phyloP scores from a whole-genome alignment of 257 asterid species.

The Jaltomata sinuosa region DNA sequence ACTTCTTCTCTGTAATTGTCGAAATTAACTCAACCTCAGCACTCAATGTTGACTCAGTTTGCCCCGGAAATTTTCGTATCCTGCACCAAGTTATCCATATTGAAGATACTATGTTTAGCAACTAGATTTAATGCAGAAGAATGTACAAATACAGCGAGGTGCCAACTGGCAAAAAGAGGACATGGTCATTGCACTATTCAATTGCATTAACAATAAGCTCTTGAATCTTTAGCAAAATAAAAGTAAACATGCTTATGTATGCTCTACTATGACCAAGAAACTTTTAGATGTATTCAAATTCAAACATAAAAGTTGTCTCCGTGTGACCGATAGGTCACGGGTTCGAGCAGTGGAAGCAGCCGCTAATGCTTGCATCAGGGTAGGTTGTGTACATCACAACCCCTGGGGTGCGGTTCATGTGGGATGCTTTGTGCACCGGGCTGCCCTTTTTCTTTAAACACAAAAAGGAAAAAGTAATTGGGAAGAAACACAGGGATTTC shows the following conservation, averaged over 20 bases:
- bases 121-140: neutral
- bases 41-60: conserved; percentile 96
- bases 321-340: neutral
- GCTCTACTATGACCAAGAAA: neutral
- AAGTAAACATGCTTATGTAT: neutral
- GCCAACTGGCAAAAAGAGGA: neutral
- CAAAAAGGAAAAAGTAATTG: neutral
- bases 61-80: conserved; percentile 98
- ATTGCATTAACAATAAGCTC: neutral
- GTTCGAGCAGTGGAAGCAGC: neutral
- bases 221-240: neutral
- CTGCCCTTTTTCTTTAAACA: neutral
- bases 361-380: neutral
- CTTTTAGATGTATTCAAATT: neutral
- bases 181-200: neutral
- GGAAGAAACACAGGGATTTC: neutral
- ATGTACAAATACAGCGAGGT: neutral
- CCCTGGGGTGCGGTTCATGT: neutral
- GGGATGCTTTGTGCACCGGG: neutral
- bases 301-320: neutral
- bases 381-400: neutral
- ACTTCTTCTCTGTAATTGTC: conserved; percentile 90
- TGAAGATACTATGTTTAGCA: neutral
- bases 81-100: conserved; percentile 26
- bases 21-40: conserved; percentile 97